Percentiles rank a stretch among this genome's conserved stretches.
Evolutionary conservation across 345 rosid species (phyloP).

Genomic region (Aquilaria yunnanensis): DNA sequence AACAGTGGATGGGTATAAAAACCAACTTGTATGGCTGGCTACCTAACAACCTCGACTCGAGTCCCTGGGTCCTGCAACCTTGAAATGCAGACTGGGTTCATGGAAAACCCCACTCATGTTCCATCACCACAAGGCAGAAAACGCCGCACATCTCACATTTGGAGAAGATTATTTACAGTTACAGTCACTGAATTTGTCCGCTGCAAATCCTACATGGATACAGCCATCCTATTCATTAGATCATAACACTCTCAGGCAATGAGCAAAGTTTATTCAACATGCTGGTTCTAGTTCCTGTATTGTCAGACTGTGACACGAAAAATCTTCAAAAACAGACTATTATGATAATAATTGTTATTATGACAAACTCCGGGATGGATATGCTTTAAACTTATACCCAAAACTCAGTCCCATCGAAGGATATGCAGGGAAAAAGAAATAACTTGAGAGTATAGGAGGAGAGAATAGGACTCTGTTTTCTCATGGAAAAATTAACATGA

Average conservation of each 20-base stretch:
- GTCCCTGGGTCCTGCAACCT: constrained; percentile 14
- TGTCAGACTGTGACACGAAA: no score
- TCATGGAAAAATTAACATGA: background rate
- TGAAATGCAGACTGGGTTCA: constrained; percentile 9
- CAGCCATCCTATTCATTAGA: background rate
- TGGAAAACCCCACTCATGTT: constrained; percentile 3
- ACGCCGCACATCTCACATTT: constrained; percentile 44
- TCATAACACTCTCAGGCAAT: no score
- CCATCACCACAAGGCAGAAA: background rate
- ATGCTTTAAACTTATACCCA: no score
- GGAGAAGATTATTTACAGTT: constrained; percentile 98
- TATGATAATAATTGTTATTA: no score
- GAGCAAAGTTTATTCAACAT: no score
- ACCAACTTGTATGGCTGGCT: constrained; percentile 7
- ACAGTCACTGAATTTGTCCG: constrained; percentile 84
- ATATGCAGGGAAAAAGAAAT: no score
- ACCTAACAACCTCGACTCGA: constrained; percentile 15
- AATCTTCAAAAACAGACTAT: no score
- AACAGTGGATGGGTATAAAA: background rate
- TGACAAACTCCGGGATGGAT: no score
- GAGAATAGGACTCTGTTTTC: background rate
- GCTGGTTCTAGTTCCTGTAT: no score
- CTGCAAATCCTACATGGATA: constrained; percentile 83
- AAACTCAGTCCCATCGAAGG: no score
- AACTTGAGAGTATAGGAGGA: no score